Conservation (phyloP, 805 yeast species). For the Saturnispora besseyi region DNA sequence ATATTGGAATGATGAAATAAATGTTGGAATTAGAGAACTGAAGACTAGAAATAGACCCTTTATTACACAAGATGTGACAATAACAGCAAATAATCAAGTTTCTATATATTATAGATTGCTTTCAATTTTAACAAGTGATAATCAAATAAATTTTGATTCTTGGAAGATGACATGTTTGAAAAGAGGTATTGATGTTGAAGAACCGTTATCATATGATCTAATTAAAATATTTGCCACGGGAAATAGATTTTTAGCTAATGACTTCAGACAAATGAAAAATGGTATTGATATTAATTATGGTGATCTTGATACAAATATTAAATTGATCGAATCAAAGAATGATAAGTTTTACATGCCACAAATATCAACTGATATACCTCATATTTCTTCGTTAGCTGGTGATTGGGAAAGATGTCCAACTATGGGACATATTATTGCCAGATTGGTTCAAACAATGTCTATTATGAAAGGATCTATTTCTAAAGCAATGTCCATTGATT, state of each 20-base stretch:
- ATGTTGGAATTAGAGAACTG: conserved; percentile 42
- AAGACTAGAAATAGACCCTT: conserved; percentile 44
- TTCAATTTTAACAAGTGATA: conserved; percentile 26
- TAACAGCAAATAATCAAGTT: conserved; percentile 46
- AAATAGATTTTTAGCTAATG: conserved; percentile 32
- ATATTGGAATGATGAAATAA: conserved; percentile 24
- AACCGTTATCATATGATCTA: conserved; percentile 36
- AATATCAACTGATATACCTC: neutral
- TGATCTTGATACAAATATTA: neutral
- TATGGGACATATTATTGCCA: conserved; percentile 43
- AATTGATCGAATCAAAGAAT: neutral
- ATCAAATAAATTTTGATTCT: conserved; percentile 31
- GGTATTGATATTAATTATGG: conserved; percentile 42
- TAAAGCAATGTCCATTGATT: conserved; percentile 31
- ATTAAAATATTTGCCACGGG: conserved; percentile 32
- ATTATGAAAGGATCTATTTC: conserved; percentile 31
- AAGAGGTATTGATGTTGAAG: conserved; percentile 40
- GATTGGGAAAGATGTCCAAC: conserved; percentile 51
- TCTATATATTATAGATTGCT: conserved; percentile 47
- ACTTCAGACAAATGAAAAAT: conserved; percentile 35
- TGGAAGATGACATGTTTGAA: conserved; percentile 38
- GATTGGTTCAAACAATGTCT: conserved; percentile 40
- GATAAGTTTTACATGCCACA: neutral
- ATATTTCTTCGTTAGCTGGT: conserved; percentile 9
- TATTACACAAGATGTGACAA: conserved; percentile 30